Conservation (phyloP, 2,329 filamentous ascomycete genomes). For the Periconia macrospinosa region DNA sequence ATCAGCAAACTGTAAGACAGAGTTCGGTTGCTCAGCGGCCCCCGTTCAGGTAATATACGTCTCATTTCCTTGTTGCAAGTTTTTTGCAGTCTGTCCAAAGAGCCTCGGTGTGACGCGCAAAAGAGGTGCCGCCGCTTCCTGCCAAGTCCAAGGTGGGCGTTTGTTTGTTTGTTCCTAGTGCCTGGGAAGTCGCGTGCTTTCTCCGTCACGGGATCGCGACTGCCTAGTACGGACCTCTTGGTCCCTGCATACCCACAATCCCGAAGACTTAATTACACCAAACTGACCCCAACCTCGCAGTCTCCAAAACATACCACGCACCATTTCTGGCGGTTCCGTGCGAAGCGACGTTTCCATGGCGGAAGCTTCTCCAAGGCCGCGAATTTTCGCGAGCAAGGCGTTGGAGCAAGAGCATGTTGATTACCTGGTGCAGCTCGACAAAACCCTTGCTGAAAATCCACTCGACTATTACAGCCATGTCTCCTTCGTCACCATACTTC, state of each 20-base stretch:
- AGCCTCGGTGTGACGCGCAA: background rate
- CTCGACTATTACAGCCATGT: conserved; percentile 54
- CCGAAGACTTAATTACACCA: conserved; percentile 3
- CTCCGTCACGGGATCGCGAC: conserved; percentile 18
- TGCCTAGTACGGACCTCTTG: conserved; percentile 13
- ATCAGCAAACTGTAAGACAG: conserved; percentile 46
- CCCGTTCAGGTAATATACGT: conserved; percentile 37
- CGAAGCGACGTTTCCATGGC: conserved; percentile 50
- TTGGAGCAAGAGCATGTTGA: conserved; percentile 49
- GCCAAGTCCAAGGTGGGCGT: background rate
- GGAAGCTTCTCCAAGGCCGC: conserved; percentile 48
- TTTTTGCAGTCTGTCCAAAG: background rate
- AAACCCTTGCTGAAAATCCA: conserved; percentile 49
- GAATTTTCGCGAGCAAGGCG: conserved; percentile 46
- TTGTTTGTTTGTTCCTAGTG: background rate
- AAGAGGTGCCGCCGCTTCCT: background rate
- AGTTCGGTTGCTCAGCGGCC: conserved; percentile 37
- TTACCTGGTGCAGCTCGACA: conserved; percentile 48
- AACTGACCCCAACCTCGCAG: conserved; percentile 11
- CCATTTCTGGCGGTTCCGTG: conserved; percentile 47
- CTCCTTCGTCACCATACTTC: conserved; percentile 51
- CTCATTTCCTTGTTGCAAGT: background rate
- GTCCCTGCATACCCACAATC: background rate
- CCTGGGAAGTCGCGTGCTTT: no score
- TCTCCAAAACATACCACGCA: conserved; percentile 38